Evolutionary conservation across 108 stramenopile genomes (phyloP).

Genomic region (Craspedostauros australis): DNA sequence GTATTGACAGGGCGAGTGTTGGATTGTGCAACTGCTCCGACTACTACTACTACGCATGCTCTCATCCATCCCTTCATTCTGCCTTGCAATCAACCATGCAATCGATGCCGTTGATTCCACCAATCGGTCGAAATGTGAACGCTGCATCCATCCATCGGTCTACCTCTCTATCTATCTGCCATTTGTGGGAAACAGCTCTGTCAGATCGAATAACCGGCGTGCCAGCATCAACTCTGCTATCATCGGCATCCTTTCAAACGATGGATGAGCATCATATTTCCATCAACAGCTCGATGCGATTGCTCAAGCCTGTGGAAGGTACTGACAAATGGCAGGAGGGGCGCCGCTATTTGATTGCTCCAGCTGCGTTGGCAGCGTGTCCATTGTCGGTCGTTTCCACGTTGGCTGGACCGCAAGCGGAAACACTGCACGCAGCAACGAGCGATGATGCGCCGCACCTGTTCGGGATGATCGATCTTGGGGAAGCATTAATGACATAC

Average conservation of each 20-base stretch:
- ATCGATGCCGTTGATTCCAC: not conserved
- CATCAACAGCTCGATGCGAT: conserved; percentile 19
- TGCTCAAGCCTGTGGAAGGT: conserved; percentile 56
- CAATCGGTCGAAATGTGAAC: conserved; percentile 6
- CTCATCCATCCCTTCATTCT: not conserved
- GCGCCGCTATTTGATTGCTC: conserved; percentile 65
- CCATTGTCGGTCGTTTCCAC: conserved; percentile 40
- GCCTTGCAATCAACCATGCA: not conserved
- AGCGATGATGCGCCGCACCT: conserved; percentile 9
- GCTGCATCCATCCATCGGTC: not conserved
- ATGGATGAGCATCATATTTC: not conserved
- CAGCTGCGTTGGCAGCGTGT: conserved; percentile 60
- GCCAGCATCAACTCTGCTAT: not conserved
- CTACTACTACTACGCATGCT: not conserved
- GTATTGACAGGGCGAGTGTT: conserved; percentile 1
- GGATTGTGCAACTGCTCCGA: not conserved
- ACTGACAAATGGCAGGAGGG: conserved; percentile 59
- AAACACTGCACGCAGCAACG: conserved; percentile 10
- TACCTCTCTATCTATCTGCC: not conserved
- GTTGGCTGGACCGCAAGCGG: conserved; percentile 34
- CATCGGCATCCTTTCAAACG: not conserved
- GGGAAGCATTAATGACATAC: conserved; percentile 52
- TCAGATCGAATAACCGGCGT: not conserved
- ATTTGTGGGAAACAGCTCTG: not conserved
- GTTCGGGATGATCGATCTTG: conserved; percentile 54